Evolutionary conservation across 2,329 filamentous ascomycete genomes (phyloP), one percentile per base, ranked within the genome.

Genomic region (Hirsutella thompsonii): DNA sequence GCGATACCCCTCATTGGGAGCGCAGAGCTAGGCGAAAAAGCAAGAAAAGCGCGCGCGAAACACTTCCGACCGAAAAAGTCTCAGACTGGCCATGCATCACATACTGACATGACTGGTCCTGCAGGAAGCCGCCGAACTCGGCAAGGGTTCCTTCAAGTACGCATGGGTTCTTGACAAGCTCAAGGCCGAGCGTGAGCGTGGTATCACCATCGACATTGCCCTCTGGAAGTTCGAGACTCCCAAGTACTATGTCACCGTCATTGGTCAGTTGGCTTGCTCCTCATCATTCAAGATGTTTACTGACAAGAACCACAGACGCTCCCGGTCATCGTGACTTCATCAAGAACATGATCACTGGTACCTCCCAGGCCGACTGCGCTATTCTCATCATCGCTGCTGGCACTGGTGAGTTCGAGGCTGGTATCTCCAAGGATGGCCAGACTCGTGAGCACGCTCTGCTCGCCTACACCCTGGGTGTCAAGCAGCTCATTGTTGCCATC

Each of bases 271-370:
- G 1, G 26, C 11, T 23, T 28, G 0, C 23, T 29, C 42, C 11
- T 16, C 9, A 37, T 3, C 2, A 3, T 20, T 33, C 8, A n/a
- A 20, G n/a, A 3, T 10, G 19, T 16, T 8, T 20, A 10, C 45
- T 54, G 39, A 49, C 48, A 33, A n/a, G n/a, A 5, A 0, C 1
- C 14, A 9, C 55, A 83, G 86, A 98, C 66, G 92, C 92, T 70
- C 92, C 92, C 64, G 92, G 92, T 74, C 92, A 98, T 76, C 90
- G 92, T 92, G 92, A 98, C 68, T 98, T 96, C 81, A 96, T 98
- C 87, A 98, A 98, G 90, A 98, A 96, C 89, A 98, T 98, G 92
- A 98, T 98, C 72, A 96, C 92, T 83, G 92, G 92, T 89, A 96
- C 92, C 66, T 98, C 92, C 71, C 92, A 96, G 84, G 92, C 92